phyloP scores from a whole-genome alignment of 768 basidiomycete genomes.

The Boletellus sp. region DNA sequence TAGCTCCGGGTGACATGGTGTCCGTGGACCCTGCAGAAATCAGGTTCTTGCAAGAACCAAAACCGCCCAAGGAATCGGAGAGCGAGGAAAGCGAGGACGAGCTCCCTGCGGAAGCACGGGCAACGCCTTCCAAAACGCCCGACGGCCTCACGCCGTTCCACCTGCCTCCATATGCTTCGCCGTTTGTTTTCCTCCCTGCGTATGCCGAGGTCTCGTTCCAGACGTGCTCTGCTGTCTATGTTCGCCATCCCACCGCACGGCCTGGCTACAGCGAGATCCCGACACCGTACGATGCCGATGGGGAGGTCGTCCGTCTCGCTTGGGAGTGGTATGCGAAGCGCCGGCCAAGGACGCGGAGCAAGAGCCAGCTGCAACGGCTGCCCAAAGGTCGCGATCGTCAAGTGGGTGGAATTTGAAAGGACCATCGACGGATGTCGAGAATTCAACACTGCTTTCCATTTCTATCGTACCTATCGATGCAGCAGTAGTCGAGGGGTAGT shows the following conservation, averaged over 20 bases:
- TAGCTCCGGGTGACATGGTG: constrained; percentile 93
- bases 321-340: constrained; percentile 94
- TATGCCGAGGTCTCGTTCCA: constrained; percentile 83
- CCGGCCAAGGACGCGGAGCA: constrained; percentile 64
- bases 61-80: constrained; percentile 13
- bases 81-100: neutral
- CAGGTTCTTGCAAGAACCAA: constrained; percentile 55
- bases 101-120: neutral
- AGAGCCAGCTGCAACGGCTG: constrained; percentile 56
- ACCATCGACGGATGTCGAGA: neutral
- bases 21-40: constrained; percentile 82
- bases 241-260: constrained; percentile 95
- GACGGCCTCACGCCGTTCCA: constrained; percentile 65
- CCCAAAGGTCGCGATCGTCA: constrained; percentile 58
- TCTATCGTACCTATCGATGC: neutral
- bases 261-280: constrained; percentile 95
- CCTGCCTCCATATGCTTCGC: constrained; percentile 83
- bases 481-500: too few relatives aligned
- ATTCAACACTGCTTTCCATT: neutral
- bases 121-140: neutral
- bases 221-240: constrained; percentile 88
- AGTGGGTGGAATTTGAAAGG: constrained; percentile 20
- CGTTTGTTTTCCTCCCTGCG: constrained; percentile 90
- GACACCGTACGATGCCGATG: constrained; percentile 93
- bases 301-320: constrained; percentile 83